Evolutionary conservation across 2,329 filamentous ascomycete genomes (phyloP), one percentile per base, ranked within the genome.

Genomic region (Monosporascus sp.): DNA sequence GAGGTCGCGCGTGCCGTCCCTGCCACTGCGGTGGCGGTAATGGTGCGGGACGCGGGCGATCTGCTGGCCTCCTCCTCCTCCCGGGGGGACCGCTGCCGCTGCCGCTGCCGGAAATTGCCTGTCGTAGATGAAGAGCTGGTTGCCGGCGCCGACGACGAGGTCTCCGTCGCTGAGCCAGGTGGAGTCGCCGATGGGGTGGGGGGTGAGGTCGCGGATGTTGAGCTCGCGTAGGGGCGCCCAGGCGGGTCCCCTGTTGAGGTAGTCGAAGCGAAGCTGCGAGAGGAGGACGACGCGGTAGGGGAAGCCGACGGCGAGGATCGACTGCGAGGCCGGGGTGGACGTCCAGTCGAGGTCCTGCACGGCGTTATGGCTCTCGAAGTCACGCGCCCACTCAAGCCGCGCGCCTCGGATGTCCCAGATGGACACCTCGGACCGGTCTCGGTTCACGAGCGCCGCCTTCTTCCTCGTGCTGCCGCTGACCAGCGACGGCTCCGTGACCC

Each of bases 311-410:
- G 92, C 90, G 20, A 97, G 76, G 51, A 97, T 91, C 1, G 89
- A 93, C 64, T 96, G 90, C 48, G 84, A 85, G 67, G 96, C 90
- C 0, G 90, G 90, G 0, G 92, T 96, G 3, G 89, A 93, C 1
- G 91, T 93, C 93, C 93, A 97, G 68, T 96, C 91, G 14, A 97
- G 80, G 68, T 96, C 92, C 57, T 87, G 84, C 41, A 97, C 90
- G 6, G 79, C 81, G 61, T 94, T 88, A 54, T 87, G 80, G 14
- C 79, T 78, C 58, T 86, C 80, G 58, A 91, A 94, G 31, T 83
- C 79, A 62, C 93, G 83, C 56, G 89, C 81, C 64, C 89, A 91
- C 68, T 97, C 92, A 6, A 96, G 78, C 57, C 90, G 86, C 2
- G 85, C 85, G 51, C 87, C 89, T 57, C 86, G 83, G 11, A 90